Evolutionary conservation across 164 flowering plant genomes (phyloP).

Genomic region (Magnolia sinica): DNA sequence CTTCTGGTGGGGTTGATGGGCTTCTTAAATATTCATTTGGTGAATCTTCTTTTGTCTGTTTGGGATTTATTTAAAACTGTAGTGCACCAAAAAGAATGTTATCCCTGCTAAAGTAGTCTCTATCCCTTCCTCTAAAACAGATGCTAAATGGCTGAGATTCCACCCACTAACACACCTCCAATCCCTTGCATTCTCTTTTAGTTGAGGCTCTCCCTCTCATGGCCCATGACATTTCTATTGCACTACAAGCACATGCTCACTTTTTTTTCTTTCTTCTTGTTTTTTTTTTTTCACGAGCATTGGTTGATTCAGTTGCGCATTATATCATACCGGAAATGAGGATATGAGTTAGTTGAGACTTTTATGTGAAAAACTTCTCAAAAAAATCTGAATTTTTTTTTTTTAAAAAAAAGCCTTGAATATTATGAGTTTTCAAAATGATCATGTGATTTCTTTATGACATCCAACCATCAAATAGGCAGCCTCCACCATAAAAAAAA

Average conservation of each 20-base stretch:
- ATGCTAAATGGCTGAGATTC: neutral
- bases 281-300: too few relatives aligned
- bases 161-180: neutral
- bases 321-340: too few relatives aligned
- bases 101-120: neutral
- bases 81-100: conserved; percentile 9
- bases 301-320: too few relatives aligned
- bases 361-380: too few relatives aligned
- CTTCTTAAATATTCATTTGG: conserved; percentile 1
- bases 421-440: too few relatives aligned
- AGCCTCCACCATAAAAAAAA: too few relatives aligned
- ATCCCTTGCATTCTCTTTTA: neutral
- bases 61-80: neutral
- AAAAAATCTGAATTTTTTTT: too few relatives aligned
- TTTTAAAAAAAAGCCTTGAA: too few relatives aligned
- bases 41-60: conserved; percentile 4
- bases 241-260: neutral
- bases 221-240: neutral
- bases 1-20: neutral
- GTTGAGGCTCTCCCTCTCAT: neutral
- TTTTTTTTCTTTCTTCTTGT: too few relatives aligned
- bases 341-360: too few relatives aligned
- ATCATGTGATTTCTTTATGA: too few relatives aligned
- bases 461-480: too few relatives aligned
- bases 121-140: neutral